Conservation (phyloP, 1,139 yeast species). For the Sugiyamaella pinicola region DNA sequence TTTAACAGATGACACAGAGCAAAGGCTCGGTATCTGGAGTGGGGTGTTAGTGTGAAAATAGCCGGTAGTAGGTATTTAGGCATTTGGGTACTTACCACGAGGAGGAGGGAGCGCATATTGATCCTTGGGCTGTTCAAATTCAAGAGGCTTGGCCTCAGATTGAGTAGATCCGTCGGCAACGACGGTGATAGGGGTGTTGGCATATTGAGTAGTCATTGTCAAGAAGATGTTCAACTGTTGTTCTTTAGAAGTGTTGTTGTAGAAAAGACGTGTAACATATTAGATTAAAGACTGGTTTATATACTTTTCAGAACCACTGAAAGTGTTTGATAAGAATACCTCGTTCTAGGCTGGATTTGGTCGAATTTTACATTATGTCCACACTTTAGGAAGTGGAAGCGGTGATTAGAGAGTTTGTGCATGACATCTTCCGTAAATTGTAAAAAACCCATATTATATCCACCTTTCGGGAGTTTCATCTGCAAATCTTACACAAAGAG, state of each 20-base stretch:
- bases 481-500: no score
- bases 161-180: constrained; percentile 12
- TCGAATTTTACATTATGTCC: neutral
- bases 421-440: no score
- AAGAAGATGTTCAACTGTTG: no score
- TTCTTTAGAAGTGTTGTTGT: neutral
- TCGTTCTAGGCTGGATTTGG: neutral
- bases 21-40: constrained; percentile 4
- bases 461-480: no score
- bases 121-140: constrained; percentile 26
- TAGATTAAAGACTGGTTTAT: neutral
- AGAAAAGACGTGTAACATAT: neutral
- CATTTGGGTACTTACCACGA: constrained; percentile 10
- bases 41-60: neutral
- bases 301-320: neutral
- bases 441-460: no score
- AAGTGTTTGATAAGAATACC: neutral
- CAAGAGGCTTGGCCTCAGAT: constrained; percentile 20
- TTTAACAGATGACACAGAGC: constrained; percentile 7
- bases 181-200: constrained; percentile 12
- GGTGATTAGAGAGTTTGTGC: neutral
- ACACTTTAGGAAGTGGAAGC: neutral
- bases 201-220: constrained; percentile 19
- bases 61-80: neutral
- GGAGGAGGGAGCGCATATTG: constrained; percentile 23